phyloP scores from a whole-genome alignment of 495 filamentous ascomycete species.

The Aspergillus baeticus region DNA sequence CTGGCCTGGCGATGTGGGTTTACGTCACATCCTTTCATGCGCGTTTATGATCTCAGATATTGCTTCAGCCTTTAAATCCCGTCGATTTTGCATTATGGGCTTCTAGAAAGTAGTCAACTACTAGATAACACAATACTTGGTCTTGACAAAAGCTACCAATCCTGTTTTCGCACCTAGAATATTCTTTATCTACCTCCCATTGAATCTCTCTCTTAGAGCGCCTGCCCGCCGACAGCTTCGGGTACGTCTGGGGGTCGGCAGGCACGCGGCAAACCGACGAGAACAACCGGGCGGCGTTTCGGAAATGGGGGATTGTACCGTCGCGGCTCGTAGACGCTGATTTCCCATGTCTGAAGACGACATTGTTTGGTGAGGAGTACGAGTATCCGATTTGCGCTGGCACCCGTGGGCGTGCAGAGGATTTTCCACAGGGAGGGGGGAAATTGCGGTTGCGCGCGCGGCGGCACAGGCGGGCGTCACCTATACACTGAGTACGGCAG shows the following conservation, averaged over 20 bases:
- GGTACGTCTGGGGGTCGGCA: constrained; percentile 38
- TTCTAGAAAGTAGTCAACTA: too few species aligned
- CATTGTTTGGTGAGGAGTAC: constrained; percentile 25
- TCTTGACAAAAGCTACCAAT: too few species aligned
- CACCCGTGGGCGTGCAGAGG: constrained; percentile 52
- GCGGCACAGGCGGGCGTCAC: constrained; percentile 44
- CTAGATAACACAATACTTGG: too few species aligned
- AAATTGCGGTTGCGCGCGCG: constrained; percentile 41
- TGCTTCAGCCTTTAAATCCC: too few species aligned
- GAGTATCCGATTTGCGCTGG: constrained; percentile 45
- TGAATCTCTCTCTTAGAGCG: constrained; percentile 28
- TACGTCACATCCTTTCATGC: too few species aligned
- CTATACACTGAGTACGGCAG: constrained; percentile 53
- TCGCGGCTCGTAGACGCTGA: constrained; percentile 25
- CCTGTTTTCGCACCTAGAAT: too few species aligned
- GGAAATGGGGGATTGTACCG: constrained; percentile 37
- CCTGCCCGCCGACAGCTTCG: constrained; percentile 32
- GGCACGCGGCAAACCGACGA: constrained; percentile 34
- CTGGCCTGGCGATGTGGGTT: too few species aligned
- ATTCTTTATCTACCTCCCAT: too few species aligned
- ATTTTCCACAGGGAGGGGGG: constrained; percentile 51
- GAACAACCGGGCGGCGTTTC: constrained; percentile 41
- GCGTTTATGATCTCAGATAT: too few species aligned
- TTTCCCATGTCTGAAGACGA: constrained; percentile 12
- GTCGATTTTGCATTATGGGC: too few species aligned